phyloP scores from a whole-genome alignment of 805 yeast species.

The Candida nanaspora region DNA sequence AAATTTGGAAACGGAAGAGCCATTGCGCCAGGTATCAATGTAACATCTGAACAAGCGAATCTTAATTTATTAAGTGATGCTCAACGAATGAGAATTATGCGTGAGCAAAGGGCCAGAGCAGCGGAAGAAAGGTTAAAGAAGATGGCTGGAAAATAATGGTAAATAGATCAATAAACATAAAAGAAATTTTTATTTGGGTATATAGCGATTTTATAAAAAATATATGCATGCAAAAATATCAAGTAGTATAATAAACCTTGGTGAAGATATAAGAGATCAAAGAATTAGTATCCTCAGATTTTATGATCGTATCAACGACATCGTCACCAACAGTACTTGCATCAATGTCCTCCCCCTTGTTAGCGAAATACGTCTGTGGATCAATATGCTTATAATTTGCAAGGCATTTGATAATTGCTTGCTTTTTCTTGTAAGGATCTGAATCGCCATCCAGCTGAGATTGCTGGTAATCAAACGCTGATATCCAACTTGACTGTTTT shows the following conservation, averaged over 20 bases:
- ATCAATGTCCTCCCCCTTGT: conserved; percentile 2
- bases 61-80: conserved; percentile 61
- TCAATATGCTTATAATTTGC: conserved; percentile 57
- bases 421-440: conserved; percentile 26
- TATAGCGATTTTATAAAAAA: background rate
- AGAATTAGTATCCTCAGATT: conserved; percentile 14
- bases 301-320: conserved; percentile 23
- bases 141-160: background rate
- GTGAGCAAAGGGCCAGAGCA: conserved; percentile 94
- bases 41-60: conserved; percentile 30
- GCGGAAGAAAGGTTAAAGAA: conserved; percentile 76
- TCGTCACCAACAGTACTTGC: conserved; percentile 21
- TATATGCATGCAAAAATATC: background rate
- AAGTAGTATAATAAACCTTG: conserved; percentile 10
- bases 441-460: conserved; percentile 16
- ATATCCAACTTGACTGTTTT: conserved; percentile 35
- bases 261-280: conserved; percentile 35
- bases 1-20: conserved; percentile 31
- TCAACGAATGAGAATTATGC: conserved; percentile 71
- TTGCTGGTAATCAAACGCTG: conserved; percentile 44
- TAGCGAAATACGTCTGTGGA: conserved; percentile 25
- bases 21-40: conserved; percentile 18
- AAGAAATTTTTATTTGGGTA: too few species aligned
- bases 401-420: conserved; percentile 50
- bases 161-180: background rate